Evolutionary conservation across 78 protist species (phyloP), one percentile per base, ranked within the genome.

Genomic region (Polysphondylium violaceum): DNA sequence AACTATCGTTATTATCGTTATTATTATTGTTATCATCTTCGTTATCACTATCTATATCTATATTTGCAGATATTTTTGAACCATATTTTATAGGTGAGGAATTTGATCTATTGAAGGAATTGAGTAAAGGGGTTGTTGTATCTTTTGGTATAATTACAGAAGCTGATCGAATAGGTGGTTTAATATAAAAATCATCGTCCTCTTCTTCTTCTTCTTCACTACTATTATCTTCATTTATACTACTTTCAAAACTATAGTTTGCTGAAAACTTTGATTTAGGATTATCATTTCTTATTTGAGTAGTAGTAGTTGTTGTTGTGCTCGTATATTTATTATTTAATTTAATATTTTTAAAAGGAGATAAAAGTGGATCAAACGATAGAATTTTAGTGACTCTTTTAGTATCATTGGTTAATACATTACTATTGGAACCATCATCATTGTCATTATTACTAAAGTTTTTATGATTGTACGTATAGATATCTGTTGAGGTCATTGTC

Each of bases 271-370:
- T 11, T 11, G 7, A 14, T 47, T 47, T 47, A 14, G 53, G 53
- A 11, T 11, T 47, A 11, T 47, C 7, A 47, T 14, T 47, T 47
- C 53, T 47, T 47, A 11, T 47, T 58, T 58, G 27, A 25, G 69
- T 29, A 27, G 23, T 21, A 2, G 56, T 19, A 25, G 31, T 40
- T 27, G 69, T 29, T 25, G 23, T 21, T 1, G 56, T 19, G 16
- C 27, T 40, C 27, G 27, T 40, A 61, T 61, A 35, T 61, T 61
- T 61, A 31, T 8, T 19, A 61, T 33, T 61, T 8, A 40, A 61
- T 61, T 61, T 61, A 33, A 61, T 61, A 29, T 25, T 35, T 61
- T 61, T 61, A 33, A 61, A 61, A 17, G 69, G 69, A 33, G 69
- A 61, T 33, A 61, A 35, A 33, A 61, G 16, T 61, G 69, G 69